phyloP scores from a whole-genome alignment of 2,329 filamentous ascomycete genomes.

The Fonsecaea nubica region DNA sequence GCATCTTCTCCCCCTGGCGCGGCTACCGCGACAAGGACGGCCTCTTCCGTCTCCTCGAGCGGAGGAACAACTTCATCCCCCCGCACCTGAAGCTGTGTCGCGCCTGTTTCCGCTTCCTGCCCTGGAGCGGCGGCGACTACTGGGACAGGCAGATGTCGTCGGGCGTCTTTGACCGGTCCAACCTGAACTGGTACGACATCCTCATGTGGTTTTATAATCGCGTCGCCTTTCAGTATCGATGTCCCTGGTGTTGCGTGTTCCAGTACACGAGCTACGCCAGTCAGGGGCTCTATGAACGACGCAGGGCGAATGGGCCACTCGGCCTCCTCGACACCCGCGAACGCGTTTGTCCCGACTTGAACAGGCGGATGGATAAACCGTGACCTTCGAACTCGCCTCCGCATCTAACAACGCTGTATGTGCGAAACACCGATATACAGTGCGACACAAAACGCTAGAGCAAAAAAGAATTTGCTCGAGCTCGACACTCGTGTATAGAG shows the following conservation, averaged over 20 bases:
- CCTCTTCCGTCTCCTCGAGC: conserved; percentile 33
- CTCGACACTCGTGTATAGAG: background rate
- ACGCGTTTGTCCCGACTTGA: conserved; percentile 8
- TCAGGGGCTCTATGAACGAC: conserved; percentile 9
- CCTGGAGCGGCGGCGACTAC: conserved; percentile 8
- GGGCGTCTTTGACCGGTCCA: conserved; percentile 19
- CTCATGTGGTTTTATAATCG: conserved; percentile 23
- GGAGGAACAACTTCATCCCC: conserved; percentile 30
- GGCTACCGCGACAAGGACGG: conserved; percentile 36
- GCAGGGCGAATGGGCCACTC: background rate
- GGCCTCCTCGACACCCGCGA: background rate
- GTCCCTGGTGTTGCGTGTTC: conserved; percentile 25
- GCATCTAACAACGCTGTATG: background rate
- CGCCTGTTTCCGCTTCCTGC: conserved; percentile 31
- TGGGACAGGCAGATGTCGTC: conserved; percentile 22
- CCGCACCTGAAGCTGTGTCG: conserved; percentile 25
- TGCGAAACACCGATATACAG: background rate
- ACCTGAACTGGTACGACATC: conserved; percentile 31
- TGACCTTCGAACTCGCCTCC: background rate
- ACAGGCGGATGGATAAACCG: conserved; percentile 21
- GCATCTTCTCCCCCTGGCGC: conserved; percentile 31
- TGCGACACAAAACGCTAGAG: background rate
- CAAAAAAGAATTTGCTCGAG: background rate
- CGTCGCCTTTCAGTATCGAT: conserved; percentile 19
- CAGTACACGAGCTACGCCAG: conserved; percentile 21